phyloP scores from a whole-genome alignment of 805 yeast species.

The Sugiyamaella lignohabitans region DNA sequence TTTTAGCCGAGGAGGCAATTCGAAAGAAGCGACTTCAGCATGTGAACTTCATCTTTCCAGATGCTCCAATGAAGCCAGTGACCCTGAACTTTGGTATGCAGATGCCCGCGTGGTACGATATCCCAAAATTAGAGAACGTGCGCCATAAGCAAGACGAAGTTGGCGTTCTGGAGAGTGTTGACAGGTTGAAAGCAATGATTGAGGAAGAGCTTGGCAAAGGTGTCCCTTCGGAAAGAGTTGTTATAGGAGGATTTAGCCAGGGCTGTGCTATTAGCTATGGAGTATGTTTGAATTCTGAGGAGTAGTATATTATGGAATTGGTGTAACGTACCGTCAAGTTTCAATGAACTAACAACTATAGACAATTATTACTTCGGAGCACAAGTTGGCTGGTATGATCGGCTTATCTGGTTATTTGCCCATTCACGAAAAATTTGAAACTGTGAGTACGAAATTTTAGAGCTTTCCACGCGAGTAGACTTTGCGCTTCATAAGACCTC shows the following conservation, averaged over 20 bases:
- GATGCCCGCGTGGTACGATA: constrained; percentile 88
- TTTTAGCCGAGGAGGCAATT: constrained; percentile 58
- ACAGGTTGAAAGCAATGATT: constrained; percentile 27
- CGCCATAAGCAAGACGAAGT: constrained; percentile 29
- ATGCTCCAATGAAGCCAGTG: constrained; percentile 72
- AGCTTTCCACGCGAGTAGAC: too few species aligned
- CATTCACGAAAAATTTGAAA: constrained; percentile 17
- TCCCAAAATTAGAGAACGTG: constrained; percentile 37
- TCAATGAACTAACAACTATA: not conserved
- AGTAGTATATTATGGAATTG: not conserved
- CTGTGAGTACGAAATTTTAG: constrained; percentile 17
- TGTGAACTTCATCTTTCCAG: constrained; percentile 78
- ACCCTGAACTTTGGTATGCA: constrained; percentile 57
- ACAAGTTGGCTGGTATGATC: constrained; percentile 71
- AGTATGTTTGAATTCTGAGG: constrained; percentile 8
- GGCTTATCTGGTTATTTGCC: constrained; percentile 71
- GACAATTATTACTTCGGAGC: constrained; percentile 23
- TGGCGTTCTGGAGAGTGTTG: constrained; percentile 34
- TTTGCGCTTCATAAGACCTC: not conserved
- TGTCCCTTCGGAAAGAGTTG: constrained; percentile 43
- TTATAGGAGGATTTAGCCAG: constrained; percentile 95
- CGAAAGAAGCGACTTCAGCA: constrained; percentile 41
- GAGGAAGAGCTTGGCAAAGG: constrained; percentile 31
- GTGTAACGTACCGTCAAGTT: not conserved
- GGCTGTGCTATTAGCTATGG: constrained; percentile 74